Base-by-base conservation (phyloP, 257 asterid genomes). In the Penstemon barbatus region DNA sequence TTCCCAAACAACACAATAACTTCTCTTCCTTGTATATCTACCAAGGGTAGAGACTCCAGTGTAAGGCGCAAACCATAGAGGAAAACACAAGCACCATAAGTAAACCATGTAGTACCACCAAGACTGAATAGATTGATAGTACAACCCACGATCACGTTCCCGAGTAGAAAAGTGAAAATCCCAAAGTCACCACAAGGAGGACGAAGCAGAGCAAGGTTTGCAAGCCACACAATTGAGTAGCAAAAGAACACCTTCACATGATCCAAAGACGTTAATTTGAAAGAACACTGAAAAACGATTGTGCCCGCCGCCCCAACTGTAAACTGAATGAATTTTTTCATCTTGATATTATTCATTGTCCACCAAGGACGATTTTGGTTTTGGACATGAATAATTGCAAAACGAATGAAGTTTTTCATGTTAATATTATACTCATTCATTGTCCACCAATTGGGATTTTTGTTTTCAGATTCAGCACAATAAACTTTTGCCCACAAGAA, bases 81-180 rank as follows among this genome's bases (percentile, higher is more conserved):
- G 33, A 25, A 25, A 25, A 25, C 33, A 25, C 33, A 25, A 25
- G 33, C 33, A 25, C 33, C 33, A 25, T 25, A 25, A 25, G 2
- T 25, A 25, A 25, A 25, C 33, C 33, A 25, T 1, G 33, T 25
- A 25, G 33, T 25, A 25, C 33, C 33, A 25, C 33, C 59, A 25
- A 25, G 33, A 25, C 33, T 25, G 33, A 25, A 25, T 25, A 1
- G 33, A 25, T 25, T 25, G 33, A 25, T 2, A 1, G 33, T 25
- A 54, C 77, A 73, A 6, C 77, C 77, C 41, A 73, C 68, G 43
- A 73, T 46, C 54, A 52, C 77, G 39, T 74, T 67, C 9, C 69
- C 73, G 8, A 66, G 39, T 7, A 66, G 51, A 58, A 73, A 73
- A 41, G 66, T 66, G 39, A 72, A 57, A 5, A 64, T 52, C 8